Base-by-base conservation (phyloP, 169 alveolate species). In the Theileria sp. region DNA sequence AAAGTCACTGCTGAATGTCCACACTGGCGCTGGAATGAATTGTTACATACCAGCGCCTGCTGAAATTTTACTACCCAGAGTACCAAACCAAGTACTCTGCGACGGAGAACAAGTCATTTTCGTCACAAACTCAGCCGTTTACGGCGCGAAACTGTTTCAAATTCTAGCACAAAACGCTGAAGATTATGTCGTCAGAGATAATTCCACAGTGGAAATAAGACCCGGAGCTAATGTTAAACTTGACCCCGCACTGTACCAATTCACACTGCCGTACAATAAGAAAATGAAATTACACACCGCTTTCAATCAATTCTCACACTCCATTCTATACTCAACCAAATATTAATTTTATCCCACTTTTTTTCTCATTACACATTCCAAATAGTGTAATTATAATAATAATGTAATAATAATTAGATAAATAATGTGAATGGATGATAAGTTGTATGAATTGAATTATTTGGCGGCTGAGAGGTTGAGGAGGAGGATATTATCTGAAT, bases 231-330 rank as follows among this genome's bases (percentile, higher is more conserved):
- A 71, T 64, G 68, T 58, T 1, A 61, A 19, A 30, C 74, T 83
- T 26, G 89, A 77, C 7, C 89, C 89, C 13, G 73, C 79, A 25
- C 50, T 83, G 0, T 83, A 83, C 79, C 89, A 83, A 44, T 83
- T 83, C 72, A 77, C 86, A 28, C 70, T 64, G 4, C 34, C 78
- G 32, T 64, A 49, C 61, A 38, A 54, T 34, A 64, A 34, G 64
- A 38, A 19, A 3, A 61, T 71, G 34, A 50, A 73, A 12, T 44
- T 83, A 28, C 72, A 83, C 65, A 32, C 78, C 26, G 77, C 89
- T 23, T 77, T 70, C 23, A 83, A 83, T 77, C n/a, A 79, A 12
- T 72, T 83, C 12, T 66, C 89, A 7, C 80, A 69, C 75, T 83
- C 89, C 74, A 50, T 83, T 15, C 54, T 44, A 2, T 44, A 44